Evolutionary conservation across 2,329 filamentous ascomycete species (phyloP).

Genomic region (Ophioceras dolichostomum): DNA sequence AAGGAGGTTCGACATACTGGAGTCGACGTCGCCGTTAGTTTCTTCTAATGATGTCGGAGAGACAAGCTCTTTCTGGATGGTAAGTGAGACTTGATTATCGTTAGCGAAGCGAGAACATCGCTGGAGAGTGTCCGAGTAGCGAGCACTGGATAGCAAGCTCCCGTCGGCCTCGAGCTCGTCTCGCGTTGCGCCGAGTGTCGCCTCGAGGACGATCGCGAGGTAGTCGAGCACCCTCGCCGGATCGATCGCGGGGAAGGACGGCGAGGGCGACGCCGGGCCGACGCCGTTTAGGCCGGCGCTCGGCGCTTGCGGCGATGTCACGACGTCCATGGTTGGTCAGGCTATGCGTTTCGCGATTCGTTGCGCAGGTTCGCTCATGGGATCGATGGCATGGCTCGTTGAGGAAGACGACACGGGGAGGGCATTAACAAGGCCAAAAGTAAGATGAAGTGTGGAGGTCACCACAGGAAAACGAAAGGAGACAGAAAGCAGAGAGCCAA

Average conservation of each 20-base stretch:
- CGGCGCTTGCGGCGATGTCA: conserved; percentile 31
- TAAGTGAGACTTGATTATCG: conserved; percentile 78
- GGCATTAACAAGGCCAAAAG: background rate
- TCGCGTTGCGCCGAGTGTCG: conserved; percentile 62
- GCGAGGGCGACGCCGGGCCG: too few species aligned
- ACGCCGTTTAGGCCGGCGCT: conserved; percentile 34
- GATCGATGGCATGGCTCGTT: background rate
- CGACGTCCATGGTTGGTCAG: conserved; percentile 34
- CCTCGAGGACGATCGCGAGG: conserved; percentile 55
- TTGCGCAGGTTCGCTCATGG: background rate
- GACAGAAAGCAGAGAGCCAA: background rate
- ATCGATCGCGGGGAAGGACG: conserved; percentile 47
- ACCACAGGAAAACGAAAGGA: too few species aligned
- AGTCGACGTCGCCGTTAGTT: conserved; percentile 26
- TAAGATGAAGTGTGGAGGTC: too few species aligned
- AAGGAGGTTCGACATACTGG: conserved; percentile 23
- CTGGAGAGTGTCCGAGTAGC: conserved; percentile 68
- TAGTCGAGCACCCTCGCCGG: conserved; percentile 61
- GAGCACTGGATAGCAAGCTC: conserved; percentile 66
- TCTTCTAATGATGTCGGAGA: conserved; percentile 39
- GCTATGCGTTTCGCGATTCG: background rate
- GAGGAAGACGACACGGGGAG: too few species aligned
- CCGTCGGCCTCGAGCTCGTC: conserved; percentile 69
- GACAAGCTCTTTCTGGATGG: conserved; percentile 72
- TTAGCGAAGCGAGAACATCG: conserved; percentile 81